These are phyloP conservation scores for Acidomyces sp. DNA, from an alignment of 495 filamentous ascomycete genomes.

Conservation along the genomic window DNA sequence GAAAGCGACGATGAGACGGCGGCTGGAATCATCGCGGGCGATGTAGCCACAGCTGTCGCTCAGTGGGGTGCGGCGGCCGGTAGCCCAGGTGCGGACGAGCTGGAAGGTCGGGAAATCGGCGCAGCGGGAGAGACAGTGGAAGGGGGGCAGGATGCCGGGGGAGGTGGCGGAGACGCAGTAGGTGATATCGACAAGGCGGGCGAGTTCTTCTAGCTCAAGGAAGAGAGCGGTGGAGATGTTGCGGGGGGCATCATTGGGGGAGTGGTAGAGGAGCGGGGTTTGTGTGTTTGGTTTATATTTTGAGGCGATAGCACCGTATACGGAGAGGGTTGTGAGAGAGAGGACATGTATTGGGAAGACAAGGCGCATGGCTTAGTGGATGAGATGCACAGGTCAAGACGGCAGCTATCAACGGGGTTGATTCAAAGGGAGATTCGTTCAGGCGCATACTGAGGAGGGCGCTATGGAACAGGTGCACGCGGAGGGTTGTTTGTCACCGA, in stretches of 20 bases:
- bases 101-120: conserved; percentile 64
- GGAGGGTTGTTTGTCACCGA: no score
- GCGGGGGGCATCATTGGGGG: conserved; percentile 19
- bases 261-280: conserved; percentile 15
- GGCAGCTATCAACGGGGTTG: no score
- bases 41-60: conserved; percentile 92
- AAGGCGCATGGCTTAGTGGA: no score
- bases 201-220: conserved; percentile 66
- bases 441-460: no score
- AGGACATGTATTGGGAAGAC: no score
- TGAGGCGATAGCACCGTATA: no score
- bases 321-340: no score
- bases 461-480: no score
- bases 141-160: conserved; percentile 63
- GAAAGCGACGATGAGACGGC: conserved; percentile 77
- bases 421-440: no score
- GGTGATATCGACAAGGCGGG: conserved; percentile 81
- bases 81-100: conserved; percentile 79
- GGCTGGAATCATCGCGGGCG: conserved; percentile 58
- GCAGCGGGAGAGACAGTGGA: conserved; percentile 74
- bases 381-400: no score
- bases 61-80: conserved; percentile 67
- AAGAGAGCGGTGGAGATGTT: conserved; percentile 56
- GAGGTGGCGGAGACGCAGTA: conserved; percentile 81
- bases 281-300: conserved; percentile 13